Percentiles rank a stretch among this genome's conserved stretches.
Evolutionary conservation across 2,329 filamentous ascomycete species (phyloP).

Genomic region (Epicoccum nigrum): DNA sequence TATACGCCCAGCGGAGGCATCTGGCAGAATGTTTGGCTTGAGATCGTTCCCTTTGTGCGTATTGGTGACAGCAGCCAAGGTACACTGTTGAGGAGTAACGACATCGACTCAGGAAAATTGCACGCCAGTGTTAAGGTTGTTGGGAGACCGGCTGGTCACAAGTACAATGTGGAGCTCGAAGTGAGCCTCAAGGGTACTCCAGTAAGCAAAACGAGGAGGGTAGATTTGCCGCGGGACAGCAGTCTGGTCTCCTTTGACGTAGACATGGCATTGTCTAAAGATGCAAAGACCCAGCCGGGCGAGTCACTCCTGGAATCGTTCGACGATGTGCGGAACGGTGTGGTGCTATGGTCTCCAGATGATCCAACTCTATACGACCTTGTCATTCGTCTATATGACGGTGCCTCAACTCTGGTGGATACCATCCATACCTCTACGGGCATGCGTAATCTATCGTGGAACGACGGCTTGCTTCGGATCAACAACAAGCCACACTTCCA

Average conservation of each 20-base stretch:
- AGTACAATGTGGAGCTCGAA: conserved; percentile 60
- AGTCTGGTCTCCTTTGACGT: conserved; percentile 57
- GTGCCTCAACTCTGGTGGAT: conserved; percentile 55
- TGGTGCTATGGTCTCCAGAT: conserved; percentile 69
- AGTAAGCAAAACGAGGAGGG: conserved; percentile 54
- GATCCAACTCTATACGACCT: conserved; percentile 64
- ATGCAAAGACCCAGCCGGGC: conserved; percentile 51
- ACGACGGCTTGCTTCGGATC: conserved; percentile 64
- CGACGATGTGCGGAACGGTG: conserved; percentile 51
- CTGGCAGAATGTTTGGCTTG: conserved; percentile 65
- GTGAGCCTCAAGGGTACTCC: conserved; percentile 57
- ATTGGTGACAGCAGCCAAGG: conserved; percentile 64
- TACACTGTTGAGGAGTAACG: conserved; percentile 62
- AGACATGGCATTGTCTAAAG: conserved; percentile 55
- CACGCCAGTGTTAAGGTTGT: conserved; percentile 58
- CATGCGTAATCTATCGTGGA: conserved; percentile 67
- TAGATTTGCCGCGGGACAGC: conserved; percentile 57
- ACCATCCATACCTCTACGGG: conserved; percentile 65
- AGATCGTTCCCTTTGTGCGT: conserved; percentile 59
- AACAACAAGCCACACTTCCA: conserved; percentile 67
- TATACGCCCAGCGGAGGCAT: conserved; percentile 65
- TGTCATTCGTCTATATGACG: conserved; percentile 58
- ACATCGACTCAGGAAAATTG: conserved; percentile 60
- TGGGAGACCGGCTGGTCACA: conserved; percentile 56
- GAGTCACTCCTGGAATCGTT: conserved; percentile 24